These are phyloP conservation scores for Aspergillus alliaceus DNA, from an alignment of 2,329 filamentous ascomycete species.

Conservation along the genomic window DNA sequence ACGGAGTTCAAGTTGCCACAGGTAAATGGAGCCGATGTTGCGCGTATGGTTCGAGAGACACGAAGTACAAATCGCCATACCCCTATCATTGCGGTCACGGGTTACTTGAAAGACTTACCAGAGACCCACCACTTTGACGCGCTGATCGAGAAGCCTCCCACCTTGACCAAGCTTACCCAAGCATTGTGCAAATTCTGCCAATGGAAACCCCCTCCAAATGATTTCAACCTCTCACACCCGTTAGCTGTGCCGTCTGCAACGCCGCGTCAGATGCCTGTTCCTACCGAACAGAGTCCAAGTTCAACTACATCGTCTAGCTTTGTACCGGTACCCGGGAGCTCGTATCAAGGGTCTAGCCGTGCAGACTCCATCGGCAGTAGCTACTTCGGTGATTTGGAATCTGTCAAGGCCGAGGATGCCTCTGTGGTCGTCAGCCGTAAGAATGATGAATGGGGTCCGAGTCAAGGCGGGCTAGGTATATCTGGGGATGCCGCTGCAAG, in stretches of 20 bases:
- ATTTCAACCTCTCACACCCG: conserved; percentile 51
- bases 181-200: conserved; percentile 85
- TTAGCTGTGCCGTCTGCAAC: conserved; percentile 62
- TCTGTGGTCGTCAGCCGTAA: conserved; percentile 74
- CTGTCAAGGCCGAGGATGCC: conserved; percentile 73
- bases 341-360: conserved; percentile 75
- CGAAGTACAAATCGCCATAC: conserved; percentile 94
- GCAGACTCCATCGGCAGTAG: conserved; percentile 83
- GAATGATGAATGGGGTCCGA: conserved; percentile 69
- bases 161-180: conserved; percentile 84
- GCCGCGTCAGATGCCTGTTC: conserved; percentile 63
- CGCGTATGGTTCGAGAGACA: conserved; percentile 95
- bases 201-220: conserved; percentile 78
- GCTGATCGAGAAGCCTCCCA: conserved; percentile 94
- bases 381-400: conserved; percentile 83
- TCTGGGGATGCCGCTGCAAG: conserved; percentile 53
- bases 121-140: conserved; percentile 95
- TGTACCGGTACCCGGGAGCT: conserved; percentile 68
- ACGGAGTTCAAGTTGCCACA: conserved; percentile 95
- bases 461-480: conserved; percentile 74
- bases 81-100: conserved; percentile 93
- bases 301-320: conserved; percentile 76
- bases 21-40: conserved; percentile 92
- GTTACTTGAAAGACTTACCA: conserved; percentile 95
- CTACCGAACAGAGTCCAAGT: conserved; percentile 77